A percentile compares a stretch with the other conserved stretches of the same genome.
phyloP scores from a whole-genome alignment of 805 yeast genomes.

The Starmerella vaccinii region DNA sequence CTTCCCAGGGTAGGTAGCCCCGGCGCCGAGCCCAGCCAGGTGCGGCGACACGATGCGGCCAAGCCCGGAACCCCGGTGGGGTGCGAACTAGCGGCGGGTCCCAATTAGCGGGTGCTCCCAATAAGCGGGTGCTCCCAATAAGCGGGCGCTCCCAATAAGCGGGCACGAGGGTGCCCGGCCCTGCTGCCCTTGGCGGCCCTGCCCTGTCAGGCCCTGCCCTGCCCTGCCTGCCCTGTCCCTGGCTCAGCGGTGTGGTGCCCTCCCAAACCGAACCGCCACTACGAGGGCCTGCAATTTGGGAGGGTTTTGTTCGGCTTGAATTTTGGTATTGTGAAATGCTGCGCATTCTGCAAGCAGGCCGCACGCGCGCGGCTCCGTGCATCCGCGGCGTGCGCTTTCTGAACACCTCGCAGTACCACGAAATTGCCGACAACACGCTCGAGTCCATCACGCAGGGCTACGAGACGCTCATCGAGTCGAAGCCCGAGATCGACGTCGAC shows the following conservation, averaged over 20 bases:
- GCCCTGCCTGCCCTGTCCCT: too few species aligned
- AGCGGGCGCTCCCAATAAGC: too few species aligned
- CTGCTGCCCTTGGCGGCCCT: too few species aligned
- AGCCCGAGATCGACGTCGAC: constrained; percentile 63
- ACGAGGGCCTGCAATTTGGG: neutral
- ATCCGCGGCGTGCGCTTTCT: constrained; percentile 11
- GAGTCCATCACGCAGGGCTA: constrained; percentile 57
- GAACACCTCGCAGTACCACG: constrained; percentile 45
- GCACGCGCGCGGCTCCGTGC: neutral
- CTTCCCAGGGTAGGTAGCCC: too few species aligned
- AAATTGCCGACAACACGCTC: constrained; percentile 53
- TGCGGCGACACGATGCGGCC: too few species aligned
- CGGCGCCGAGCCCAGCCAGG: neutral
- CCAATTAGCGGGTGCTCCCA: neutral
- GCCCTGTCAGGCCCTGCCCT: too few species aligned
- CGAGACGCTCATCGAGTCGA: constrained; percentile 54
- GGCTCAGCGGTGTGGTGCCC: too few species aligned
- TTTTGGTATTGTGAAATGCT: neutral
- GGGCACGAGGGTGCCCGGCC: too few species aligned
- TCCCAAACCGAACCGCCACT: neutral
- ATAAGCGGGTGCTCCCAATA: too few species aligned
- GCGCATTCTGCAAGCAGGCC: neutral
- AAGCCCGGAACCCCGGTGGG: too few species aligned
- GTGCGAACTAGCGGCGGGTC: too few species aligned
- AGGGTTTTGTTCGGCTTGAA: too few species aligned